Evolutionary conservation across 2,329 filamentous ascomycete species (phyloP).

Genomic region (Purpureocillium lavendulum): DNA sequence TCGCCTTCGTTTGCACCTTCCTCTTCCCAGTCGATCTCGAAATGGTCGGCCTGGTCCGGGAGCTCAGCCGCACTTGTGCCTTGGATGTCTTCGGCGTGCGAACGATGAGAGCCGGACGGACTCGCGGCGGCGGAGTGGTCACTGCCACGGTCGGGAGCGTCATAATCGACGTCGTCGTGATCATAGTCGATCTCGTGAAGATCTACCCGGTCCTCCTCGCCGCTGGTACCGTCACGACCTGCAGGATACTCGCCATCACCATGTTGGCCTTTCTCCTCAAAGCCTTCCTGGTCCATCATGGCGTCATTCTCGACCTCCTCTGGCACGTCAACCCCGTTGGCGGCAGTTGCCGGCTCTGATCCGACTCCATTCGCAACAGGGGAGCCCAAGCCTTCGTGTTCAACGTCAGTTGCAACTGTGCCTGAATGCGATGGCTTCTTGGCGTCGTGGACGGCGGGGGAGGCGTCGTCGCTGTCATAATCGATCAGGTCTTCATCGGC

Average conservation of each 20-base stretch:
- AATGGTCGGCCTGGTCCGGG: constrained; percentile 4
- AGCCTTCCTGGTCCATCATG: no score
- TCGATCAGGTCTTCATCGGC: constrained; percentile 27
- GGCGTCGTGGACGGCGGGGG: background rate
- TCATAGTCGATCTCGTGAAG: constrained; percentile 29
- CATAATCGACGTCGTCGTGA: constrained; percentile 11
- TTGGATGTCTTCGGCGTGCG: background rate
- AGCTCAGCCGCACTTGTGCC: background rate
- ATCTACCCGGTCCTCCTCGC: constrained; percentile 1
- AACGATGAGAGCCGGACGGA: background rate
- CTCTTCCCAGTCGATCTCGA: constrained; percentile 16
- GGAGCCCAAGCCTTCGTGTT: no score
- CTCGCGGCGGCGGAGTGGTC: background rate
- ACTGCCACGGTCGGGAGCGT: background rate
- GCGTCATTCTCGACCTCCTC: no score
- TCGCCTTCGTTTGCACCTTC: constrained; percentile 1
- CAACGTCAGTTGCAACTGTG: background rate
- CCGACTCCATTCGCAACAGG: background rate
- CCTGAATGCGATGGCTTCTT: background rate
- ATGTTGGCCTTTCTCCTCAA: no score
- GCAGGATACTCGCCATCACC: background rate
- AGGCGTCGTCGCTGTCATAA: constrained; percentile 24
- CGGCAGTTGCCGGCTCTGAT: background rate
- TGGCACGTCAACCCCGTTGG: no score
- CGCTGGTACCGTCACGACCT: background rate